phyloP scores from a whole-genome alignment of 2,329 filamentous ascomycete species.

The Fusarium lateritium region DNA sequence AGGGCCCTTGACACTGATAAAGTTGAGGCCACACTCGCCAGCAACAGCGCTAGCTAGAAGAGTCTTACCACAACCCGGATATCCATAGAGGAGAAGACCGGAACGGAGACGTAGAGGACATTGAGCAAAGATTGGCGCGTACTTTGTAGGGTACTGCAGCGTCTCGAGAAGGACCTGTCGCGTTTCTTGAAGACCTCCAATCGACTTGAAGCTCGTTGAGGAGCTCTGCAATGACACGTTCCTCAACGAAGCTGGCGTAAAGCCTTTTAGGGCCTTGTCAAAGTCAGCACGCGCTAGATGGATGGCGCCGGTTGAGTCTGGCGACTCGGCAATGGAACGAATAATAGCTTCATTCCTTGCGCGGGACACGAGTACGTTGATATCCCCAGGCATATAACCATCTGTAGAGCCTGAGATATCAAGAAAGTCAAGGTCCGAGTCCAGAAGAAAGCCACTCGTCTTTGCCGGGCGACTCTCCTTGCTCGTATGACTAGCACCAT shows the following conservation, averaged over 20 bases:
- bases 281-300: constrained; percentile 83
- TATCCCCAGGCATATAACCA: constrained; percentile 97
- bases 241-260: constrained; percentile 93
- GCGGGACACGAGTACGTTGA: constrained; percentile 86
- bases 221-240: constrained; percentile 96
- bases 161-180: constrained; percentile 95
- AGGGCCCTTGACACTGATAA: constrained; percentile 97
- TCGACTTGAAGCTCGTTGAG: constrained; percentile 91
- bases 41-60: constrained; percentile 96
- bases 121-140: constrained; percentile 96
- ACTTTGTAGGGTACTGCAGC: constrained; percentile 96
- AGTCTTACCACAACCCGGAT: constrained; percentile 96
- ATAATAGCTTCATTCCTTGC: constrained; percentile 95
- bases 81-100: constrained; percentile 93
- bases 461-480: constrained; percentile 53
- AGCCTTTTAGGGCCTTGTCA: constrained; percentile 86
- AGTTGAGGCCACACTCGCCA: constrained; percentile 96
- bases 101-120: constrained; percentile 96
- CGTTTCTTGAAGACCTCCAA: constrained; percentile 89
- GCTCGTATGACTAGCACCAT: constrained; percentile 74
- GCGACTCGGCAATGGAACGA: constrained; percentile 75
- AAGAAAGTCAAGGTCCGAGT: constrained; percentile 86
- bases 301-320: constrained; percentile 65
- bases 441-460: constrained; percentile 78
- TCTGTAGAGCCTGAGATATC: constrained; percentile 95